Base-by-base conservation (phyloP, 306 rosid genomes). In the Dalbergia cultrata region DNA sequence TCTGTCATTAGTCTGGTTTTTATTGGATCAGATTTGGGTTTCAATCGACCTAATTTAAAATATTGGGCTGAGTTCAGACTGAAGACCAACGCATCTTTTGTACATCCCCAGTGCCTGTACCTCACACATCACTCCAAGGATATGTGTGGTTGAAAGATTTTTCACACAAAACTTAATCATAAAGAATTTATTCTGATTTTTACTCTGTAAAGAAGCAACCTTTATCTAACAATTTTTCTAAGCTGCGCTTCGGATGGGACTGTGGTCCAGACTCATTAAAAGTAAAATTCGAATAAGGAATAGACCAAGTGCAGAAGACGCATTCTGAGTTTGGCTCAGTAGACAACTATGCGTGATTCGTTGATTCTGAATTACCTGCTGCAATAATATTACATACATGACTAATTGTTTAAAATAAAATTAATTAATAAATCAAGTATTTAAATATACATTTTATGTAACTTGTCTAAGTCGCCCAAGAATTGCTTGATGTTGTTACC, bases 381-480 rank as follows among this genome's bases (percentile, higher is more conserved):
- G 37, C 4, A 44, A 7, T 43, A 59, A 12, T n/a, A 7, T 19
- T 58, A 69, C 39, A 66, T 13, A 58, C 9, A 41, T 53, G 74
- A 64, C 58, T 50, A 62, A 66, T 11, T 54, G 53, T 17, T 65
- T 14, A 37, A 64, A 50, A 65, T 52, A 13, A 62, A 72, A 17
- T 54, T 35, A 14, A 37, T 37, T 37, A 37, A 73, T 37, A 3
- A 73, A 73, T 72, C 3, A 50, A 14, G 66, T 64, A 81, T 47
- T 47, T 60, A 75, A 82, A 50, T 64, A 70, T 41, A 74, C 45
- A 44, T 67, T 50, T 13, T 69, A 8, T 31, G n/a, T 77, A 77
- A 63, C 86, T 82, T 82, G 74, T 76, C 17, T 39, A 26, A 71
- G 53, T 13, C 60, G 52, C 45, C 67, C 58, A 56, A 26, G 60